Base-by-base conservation (phyloP, 352 stramenopile genomes). In the Phytophthora ramorum region DNA sequence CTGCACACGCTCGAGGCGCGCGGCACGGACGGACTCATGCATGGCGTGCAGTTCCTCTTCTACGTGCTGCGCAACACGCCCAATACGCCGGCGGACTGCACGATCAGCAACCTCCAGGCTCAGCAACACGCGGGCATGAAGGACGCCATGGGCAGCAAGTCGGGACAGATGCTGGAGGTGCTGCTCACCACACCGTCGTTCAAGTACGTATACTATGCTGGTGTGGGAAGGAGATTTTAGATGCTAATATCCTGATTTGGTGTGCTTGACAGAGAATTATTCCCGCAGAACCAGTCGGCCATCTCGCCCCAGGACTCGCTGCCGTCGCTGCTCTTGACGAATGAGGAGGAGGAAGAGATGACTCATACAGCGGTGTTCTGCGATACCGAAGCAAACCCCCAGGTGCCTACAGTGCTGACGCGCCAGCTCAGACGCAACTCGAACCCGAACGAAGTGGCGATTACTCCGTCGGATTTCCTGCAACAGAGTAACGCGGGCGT, bases 31-130 rank as follows among this genome's bases (percentile, higher is more conserved):
- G 87, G 83, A 30, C 78, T 95, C 22, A 92, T 95, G 83, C 87
- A 95, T 56, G 87, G 87, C 35, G 85, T 95, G 43, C 87, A 95
- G 66, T 95, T 95, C 55, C 68, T 95, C 22, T 95, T 95, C 38
- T 95, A 95, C 54, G 87, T 95, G 58, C 71, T 95, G 22, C 75
- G 87, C 0, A 95, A 95, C 53, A 93, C 87, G 30, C 76, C 87
- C 13, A 95, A 95, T 71, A 93, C 87, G 4, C 87, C 87, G 0
- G 86, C 74, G 0, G 87, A 95, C 58, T 95, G 87, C 38, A 95
- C 87, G 6, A 95, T 95, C 61, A 92, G 78, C 46, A 93, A 93
- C 59, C 53, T 95, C 16, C 87, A 91, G 49, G 75, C 76, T 9
- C 87, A 95, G 63, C 87, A 95, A 47, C 87, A 95, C 60, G 72